Conservation (phyloP, 345 rosid species). For the Eucalyptus erythrocorys region DNA sequence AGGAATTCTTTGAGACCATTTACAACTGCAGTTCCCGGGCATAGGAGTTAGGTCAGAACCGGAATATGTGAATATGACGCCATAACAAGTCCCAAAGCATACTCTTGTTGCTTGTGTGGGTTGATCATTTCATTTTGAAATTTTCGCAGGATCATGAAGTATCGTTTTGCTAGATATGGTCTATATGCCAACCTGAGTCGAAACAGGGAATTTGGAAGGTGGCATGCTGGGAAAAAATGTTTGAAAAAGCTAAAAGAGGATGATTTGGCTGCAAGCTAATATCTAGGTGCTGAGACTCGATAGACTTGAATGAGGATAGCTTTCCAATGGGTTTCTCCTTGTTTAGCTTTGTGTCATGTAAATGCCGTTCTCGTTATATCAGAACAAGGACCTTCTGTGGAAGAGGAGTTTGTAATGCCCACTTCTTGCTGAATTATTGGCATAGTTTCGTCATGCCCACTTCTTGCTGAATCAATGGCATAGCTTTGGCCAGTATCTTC, state of each 20-base stretch:
- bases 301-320: not conserved
- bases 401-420: not conserved
- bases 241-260: not conserved
- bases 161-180: not conserved
- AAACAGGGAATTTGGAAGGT: not conserved
- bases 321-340: not conserved
- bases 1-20: not conserved
- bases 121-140: not conserved
- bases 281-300: not conserved
- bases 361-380: not conserved
- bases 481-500: not conserved
- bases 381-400: not conserved
- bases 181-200: fast-evolving
- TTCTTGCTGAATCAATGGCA: not conserved
- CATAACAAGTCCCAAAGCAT: not conserved
- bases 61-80: not conserved
- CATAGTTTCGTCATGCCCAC: not conserved
- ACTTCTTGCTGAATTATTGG: not conserved
- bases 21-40: not conserved
- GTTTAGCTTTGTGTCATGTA: not conserved
- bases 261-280: not conserved
- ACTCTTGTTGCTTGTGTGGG: not conserved
- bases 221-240: not conserved
- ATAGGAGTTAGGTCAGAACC: not conserved
- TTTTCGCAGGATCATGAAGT: not conserved